phyloP scores from a whole-genome alignment of 306 rosid species.

The Vachellia collinsii region DNA sequence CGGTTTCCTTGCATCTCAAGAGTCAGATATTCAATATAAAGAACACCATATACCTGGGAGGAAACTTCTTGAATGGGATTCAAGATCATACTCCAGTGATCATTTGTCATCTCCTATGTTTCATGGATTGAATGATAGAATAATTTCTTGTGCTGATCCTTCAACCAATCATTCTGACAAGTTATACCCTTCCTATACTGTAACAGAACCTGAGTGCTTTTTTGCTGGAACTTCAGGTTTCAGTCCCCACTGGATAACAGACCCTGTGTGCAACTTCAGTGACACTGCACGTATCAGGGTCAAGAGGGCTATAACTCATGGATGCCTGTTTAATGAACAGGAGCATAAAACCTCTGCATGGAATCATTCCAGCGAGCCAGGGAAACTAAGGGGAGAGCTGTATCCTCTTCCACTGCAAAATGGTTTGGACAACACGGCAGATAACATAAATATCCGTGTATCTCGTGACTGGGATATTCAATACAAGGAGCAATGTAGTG shows the following conservation, averaged over 20 bases:
- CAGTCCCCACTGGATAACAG: conserved; percentile 37
- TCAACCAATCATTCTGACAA: conserved; percentile 37
- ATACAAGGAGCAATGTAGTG: conserved; percentile 41
- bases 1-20: conserved; percentile 41
- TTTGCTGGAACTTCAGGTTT: conserved; percentile 40
- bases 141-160: conserved; percentile 27
- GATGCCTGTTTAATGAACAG: conserved; percentile 43
- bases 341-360: conserved; percentile 36
- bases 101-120: conserved; percentile 41
- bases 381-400: conserved; percentile 40
- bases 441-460: conserved; percentile 35
- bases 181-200: conserved; percentile 40
- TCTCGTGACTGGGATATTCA: conserved; percentile 35
- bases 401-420: conserved; percentile 53
- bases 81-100: conserved; percentile 45
- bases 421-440: conserved; percentile 34
- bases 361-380: conserved; percentile 44
- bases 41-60: conserved; percentile 44
- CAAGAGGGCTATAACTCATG: conserved; percentile 33
- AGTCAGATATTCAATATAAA: conserved; percentile 47
- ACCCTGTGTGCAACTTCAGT: conserved; percentile 42
- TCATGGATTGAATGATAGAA: conserved; percentile 43
- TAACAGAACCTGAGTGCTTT: conserved; percentile 44
- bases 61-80: conserved; percentile 45
- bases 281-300: conserved; percentile 39